These are phyloP conservation scores for Liriodendron chinense DNA, from an alignment of 164 flowering plant species.

Conservation along the genomic window DNA sequence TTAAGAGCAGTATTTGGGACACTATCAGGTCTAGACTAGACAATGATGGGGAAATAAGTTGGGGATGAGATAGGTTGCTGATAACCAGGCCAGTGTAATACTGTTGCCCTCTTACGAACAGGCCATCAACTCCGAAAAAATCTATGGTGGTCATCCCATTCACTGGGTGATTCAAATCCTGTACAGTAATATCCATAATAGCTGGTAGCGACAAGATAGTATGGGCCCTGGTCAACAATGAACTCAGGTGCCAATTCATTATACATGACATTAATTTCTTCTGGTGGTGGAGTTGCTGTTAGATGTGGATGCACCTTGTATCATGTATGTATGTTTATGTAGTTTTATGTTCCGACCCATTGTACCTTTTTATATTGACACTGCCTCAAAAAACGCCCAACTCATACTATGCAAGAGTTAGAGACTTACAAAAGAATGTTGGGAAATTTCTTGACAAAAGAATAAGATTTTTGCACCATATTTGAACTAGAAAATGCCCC, in stretches of 20 bases:
- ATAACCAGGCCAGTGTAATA: conserved; percentile 53
- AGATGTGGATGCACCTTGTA: conserved; percentile 40
- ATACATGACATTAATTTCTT: conserved; percentile 53
- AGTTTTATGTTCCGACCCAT: conserved; percentile 38
- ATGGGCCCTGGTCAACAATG: conserved; percentile 62
- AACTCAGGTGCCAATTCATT: conserved; percentile 65
- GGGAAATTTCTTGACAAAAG: too few species aligned
- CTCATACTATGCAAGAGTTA: too few species aligned
- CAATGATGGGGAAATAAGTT: conserved; percentile 45
- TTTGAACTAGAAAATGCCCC: too few species aligned
- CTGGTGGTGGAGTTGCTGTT: conserved; percentile 32
- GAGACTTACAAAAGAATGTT: too few species aligned
- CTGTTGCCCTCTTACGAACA: conserved; percentile 55
- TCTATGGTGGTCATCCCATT: conserved; percentile 77
- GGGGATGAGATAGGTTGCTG: conserved; percentile 44
- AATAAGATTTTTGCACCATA: too few species aligned
- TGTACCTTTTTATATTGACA: conserved; percentile 43
- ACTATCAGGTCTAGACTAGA: conserved; percentile 46
- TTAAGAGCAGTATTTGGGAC: conserved; percentile 36
- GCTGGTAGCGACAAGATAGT: conserved; percentile 65
- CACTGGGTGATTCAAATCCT: conserved; percentile 72
- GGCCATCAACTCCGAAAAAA: conserved; percentile 66
- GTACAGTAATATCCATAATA: conserved; percentile 81
- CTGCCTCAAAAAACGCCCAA: too few species aligned
- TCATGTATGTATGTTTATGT: conserved; percentile 42